Percentiles rank a stretch among this genome's conserved stretches.
These are phyloP conservation scores for Pyrrhoderma lamaoense DNA, from an alignment of 1,284 basidiomycete species.

Conservation along the genomic window DNA sequence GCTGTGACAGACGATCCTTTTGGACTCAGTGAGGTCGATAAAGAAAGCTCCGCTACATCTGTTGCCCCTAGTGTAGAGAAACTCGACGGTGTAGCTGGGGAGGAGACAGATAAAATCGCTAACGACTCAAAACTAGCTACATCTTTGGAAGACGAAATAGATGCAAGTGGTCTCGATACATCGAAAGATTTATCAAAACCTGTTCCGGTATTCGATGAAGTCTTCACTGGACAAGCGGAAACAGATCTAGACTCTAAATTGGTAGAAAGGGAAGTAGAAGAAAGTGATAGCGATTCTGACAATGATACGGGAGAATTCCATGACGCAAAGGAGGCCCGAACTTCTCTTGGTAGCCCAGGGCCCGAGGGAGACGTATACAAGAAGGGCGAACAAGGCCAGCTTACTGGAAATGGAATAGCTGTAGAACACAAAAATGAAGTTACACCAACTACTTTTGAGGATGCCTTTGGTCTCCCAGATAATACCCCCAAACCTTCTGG, in stretches of 20 bases:
- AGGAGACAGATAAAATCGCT: too few relatives aligned
- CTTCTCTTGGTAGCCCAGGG: slow-evolving; percentile 4
- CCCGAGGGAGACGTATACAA: neutral
- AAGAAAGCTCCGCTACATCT: slow-evolving; percentile 20
- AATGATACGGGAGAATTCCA: slow-evolving; percentile 39
- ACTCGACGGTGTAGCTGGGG: slow-evolving; percentile 11
- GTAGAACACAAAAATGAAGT: slow-evolving; percentile 19
- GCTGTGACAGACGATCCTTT: slow-evolving; percentile 44
- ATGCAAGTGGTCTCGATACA: neutral
- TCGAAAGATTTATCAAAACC: slow-evolving; percentile 28
- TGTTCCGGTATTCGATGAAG: too few relatives aligned
- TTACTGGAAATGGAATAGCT: slow-evolving; percentile 28
- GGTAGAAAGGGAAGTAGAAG: slow-evolving; percentile 60
- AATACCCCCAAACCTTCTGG: slow-evolving; percentile 29
- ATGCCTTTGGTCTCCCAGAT: slow-evolving; percentile 49
- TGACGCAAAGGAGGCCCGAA: slow-evolving; percentile 14
- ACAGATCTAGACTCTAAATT: slow-evolving; percentile 26
- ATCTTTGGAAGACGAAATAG: too few relatives aligned
- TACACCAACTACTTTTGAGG: slow-evolving; percentile 42
- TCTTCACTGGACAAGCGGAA: neutral
- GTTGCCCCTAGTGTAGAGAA: slow-evolving; percentile 10
- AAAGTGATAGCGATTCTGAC: slow-evolving; percentile 47
- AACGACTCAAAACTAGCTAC: too few relatives aligned
- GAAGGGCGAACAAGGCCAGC: too few relatives aligned
- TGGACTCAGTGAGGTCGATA: slow-evolving; percentile 35